phyloP scores from a whole-genome alignment of 371 early-diverging fungal genomes.

The Sporodiniella umbellata region DNA sequence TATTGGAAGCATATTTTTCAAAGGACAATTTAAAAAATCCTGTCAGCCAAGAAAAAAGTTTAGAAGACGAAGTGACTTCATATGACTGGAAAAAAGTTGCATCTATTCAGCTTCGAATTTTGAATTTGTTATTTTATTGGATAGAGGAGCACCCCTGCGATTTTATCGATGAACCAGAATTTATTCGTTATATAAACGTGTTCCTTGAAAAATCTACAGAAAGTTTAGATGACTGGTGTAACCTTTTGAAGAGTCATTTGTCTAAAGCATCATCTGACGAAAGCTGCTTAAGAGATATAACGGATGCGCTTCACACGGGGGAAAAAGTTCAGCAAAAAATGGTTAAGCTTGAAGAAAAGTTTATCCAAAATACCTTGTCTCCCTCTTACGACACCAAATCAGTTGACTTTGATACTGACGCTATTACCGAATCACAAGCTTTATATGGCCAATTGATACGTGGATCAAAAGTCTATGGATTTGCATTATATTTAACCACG shows the following conservation, averaged over 20 bases:
- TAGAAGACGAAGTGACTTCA: slow-evolving; percentile 5
- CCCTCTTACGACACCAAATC: slow-evolving; percentile 43
- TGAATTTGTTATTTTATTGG: slow-evolving; percentile 69
- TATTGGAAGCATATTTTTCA: slow-evolving; percentile 14
- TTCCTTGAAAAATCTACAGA: slow-evolving; percentile 23
- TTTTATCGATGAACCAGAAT: slow-evolving; percentile 60
- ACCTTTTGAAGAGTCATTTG: slow-evolving; percentile 8
- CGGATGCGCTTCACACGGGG: slow-evolving; percentile 1
- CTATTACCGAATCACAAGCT: slow-evolving; percentile 21
- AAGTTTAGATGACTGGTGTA: slow-evolving; percentile 27
- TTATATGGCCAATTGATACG: slow-evolving; percentile 29
- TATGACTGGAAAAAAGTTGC: slow-evolving; percentile 41
- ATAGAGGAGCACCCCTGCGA: slow-evolving; percentile 59
- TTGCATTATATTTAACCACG: slow-evolving; percentile 11
- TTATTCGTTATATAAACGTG: slow-evolving; percentile 23
- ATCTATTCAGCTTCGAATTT: slow-evolving; percentile 37
- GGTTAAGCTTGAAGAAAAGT: slow-evolving; percentile 12
- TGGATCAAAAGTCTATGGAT: slow-evolving; percentile 17
- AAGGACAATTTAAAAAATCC: neutral
- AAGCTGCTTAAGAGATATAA: neutral
- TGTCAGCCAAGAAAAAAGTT: neutral
- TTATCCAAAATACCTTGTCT: slow-evolving; percentile 25
- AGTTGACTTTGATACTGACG: slow-evolving; percentile 24
- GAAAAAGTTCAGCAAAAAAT: slow-evolving; percentile 17
- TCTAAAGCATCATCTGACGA: neutral